Percentiles rank a stretch among this genome's conserved stretches.
phyloP scores from a whole-genome alignment of 2,329 filamentous ascomycete species.

The Penicillium brevicompactum region DNA sequence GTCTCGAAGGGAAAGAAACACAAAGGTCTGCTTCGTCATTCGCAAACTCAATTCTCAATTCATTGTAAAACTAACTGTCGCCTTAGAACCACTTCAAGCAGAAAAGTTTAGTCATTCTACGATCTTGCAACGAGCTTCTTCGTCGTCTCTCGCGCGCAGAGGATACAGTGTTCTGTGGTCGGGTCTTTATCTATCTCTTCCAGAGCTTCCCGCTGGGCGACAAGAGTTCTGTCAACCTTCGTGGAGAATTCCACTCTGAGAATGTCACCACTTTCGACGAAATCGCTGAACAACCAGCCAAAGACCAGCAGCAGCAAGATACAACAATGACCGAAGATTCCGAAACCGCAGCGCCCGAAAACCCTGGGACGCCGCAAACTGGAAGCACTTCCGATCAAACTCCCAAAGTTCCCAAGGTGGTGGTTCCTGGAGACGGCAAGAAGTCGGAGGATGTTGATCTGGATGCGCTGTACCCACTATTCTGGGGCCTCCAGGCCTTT shows the following conservation, averaged over 20 bases:
- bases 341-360: slow-evolving; percentile 35
- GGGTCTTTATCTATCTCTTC: slow-evolving; percentile 98
- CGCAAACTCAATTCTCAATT: background rate
- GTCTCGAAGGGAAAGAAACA: slow-evolving; percentile 85
- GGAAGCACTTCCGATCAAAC: slow-evolving; percentile 15
- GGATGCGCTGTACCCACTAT: slow-evolving; percentile 80
- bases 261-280: slow-evolving; percentile 87
- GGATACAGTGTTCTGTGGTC: slow-evolving; percentile 94
- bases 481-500: slow-evolving; percentile 89
- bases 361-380: slow-evolving; percentile 27
- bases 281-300: slow-evolving; percentile 38
- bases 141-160: slow-evolving; percentile 91
- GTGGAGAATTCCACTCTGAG: slow-evolving; percentile 93
- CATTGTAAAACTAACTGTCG: slow-evolving; percentile 24
- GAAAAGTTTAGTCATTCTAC: slow-evolving; percentile 86
- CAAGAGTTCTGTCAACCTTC: slow-evolving; percentile 93
- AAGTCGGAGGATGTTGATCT: slow-evolving; percentile 59
- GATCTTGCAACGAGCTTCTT: slow-evolving; percentile 93
- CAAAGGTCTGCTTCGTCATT: slow-evolving; percentile 57
- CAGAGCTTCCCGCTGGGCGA: slow-evolving; percentile 96
- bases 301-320: slow-evolving; percentile 62
- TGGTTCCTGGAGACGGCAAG: slow-evolving; percentile 26
- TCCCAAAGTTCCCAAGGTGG: slow-evolving; percentile 27
- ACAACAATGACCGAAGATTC: slow-evolving; percentile 57
- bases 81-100: slow-evolving; percentile 68